Conservation (phyloP, 208 protist genomes). For the Wallacemonas sp. region DNA sequence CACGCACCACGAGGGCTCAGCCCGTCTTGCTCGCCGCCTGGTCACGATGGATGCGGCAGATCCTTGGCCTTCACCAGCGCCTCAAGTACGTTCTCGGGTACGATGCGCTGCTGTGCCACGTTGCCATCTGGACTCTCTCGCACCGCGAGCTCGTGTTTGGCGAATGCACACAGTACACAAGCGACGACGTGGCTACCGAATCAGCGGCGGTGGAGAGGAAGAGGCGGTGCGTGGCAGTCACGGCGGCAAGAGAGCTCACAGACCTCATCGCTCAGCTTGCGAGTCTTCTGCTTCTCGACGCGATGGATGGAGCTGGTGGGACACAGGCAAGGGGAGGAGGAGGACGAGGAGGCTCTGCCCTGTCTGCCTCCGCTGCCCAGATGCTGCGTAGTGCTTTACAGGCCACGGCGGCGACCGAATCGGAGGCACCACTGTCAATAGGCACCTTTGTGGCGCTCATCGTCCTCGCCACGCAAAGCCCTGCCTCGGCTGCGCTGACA, state of each 20-base stretch:
- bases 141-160: conserved; percentile 28
- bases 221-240: no score
- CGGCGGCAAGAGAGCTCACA: conserved; percentile 14
- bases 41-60: conserved; percentile 41
- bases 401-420: conserved; percentile 20
- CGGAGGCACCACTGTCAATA: conserved; percentile 35
- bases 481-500: conserved; percentile 28
- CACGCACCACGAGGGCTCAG: neutral
- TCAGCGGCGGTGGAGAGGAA: neutral
- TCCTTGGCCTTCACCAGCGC: conserved; percentile 33
- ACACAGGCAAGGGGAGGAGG: no score
- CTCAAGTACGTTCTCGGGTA: conserved; percentile 44
- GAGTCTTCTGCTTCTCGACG: conserved; percentile 17
- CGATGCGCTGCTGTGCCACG: conserved; percentile 46
- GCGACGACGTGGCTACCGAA: neutral
- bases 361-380: conserved; percentile 22
- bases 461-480: conserved; percentile 32
- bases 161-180: no score
- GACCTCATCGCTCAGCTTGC: conserved; percentile 32
- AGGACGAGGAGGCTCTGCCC: no score
- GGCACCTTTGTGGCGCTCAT: conserved; percentile 25
- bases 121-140: conserved; percentile 43
- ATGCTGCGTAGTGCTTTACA: conserved; percentile 30
- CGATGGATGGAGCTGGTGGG: neutral
- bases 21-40: conserved; percentile 15